Evolutionary conservation across 495 filamentous ascomycete species (phyloP), one percentile per base, ranked within the genome.

Genomic region (Durotheca rogersii): DNA sequence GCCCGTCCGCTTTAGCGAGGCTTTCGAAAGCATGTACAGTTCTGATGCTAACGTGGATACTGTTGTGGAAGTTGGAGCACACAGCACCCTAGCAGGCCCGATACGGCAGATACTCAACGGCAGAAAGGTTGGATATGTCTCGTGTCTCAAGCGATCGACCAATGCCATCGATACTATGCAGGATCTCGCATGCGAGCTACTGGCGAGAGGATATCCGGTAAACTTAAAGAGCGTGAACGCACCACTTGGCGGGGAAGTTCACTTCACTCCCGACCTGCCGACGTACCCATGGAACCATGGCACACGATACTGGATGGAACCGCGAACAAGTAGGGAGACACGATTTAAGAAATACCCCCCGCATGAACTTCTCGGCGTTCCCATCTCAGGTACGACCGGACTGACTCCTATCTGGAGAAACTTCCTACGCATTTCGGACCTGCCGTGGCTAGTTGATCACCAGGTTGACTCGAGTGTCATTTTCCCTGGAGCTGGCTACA

Each of bases 401-500:
- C 38, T 65, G 0, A 9, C 4, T 4, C 23, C 23, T 27, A 4
- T 4, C 4, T 27, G 23, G 23, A 4, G 23, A 4, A 4, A 27
- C 9, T 27, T 27, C 23, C 23, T 27, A 4, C 4, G 23, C 23
- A 4, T 4, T 4, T 27, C 23, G 9, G 9, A 4, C 9, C 23
- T 27, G 23, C 65, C 68, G 0, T 79, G 74, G 75, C 30, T 79
- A 0, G 18, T 45, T 3, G 74, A 75, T 32, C 76, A 79, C 57
- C 41, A 31, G 17, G 12, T 69, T 6, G 56, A 61, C 12, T 31
- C 41, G 1, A 42, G 58, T 11, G 39, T 58, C n/a, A 58, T 86
- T 0, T 77, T 79, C 34, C 81, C 82, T 7, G 78, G 66, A 9
- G 71, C 78, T 7, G 74, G 68, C 0, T 82, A 77, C 46, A 49